Conservation (phyloP, 805 yeast genomes). For the Spathaspora boniae region DNA sequence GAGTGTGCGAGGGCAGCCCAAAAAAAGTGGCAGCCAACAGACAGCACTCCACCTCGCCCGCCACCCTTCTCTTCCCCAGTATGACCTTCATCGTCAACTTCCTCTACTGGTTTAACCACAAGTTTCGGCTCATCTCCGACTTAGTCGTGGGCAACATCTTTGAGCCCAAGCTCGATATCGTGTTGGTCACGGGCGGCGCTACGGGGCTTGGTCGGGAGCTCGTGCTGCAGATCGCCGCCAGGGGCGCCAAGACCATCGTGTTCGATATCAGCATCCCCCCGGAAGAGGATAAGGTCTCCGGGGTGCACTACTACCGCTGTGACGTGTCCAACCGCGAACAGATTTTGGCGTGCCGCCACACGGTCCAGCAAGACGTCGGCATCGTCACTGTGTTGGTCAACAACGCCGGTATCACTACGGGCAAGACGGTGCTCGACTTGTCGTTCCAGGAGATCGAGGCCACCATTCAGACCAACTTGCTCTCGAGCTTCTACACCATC, state of each 20-base stretch:
- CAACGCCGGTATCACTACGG: conserved; percentile 77
- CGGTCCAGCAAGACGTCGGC: conserved; percentile 51
- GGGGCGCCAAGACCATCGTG: conserved; percentile 55
- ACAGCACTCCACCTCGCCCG: too few species aligned
- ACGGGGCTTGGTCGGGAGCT: conserved; percentile 75
- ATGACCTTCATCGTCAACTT: conserved; percentile 3
- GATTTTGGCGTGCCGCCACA: conserved; percentile 37
- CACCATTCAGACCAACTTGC: conserved; percentile 63
- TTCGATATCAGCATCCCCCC: conserved; percentile 55
- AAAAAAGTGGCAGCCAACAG: too few species aligned
- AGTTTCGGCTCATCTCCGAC: conserved; percentile 30
- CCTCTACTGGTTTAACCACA: conserved; percentile 14
- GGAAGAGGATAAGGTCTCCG: conserved; percentile 25
- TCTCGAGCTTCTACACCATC: conserved; percentile 66
- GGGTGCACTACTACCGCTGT: conserved; percentile 58
- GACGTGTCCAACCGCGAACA: conserved; percentile 60
- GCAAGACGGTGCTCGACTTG: conserved; percentile 53
- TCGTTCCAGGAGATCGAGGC: conserved; percentile 56
- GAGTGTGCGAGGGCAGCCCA: too few species aligned
- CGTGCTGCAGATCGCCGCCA: conserved; percentile 40
- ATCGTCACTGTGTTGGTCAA: conserved; percentile 67
- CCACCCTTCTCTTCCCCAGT: not conserved
- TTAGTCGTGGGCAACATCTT: conserved; percentile 48
- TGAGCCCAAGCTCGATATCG: conserved; percentile 56
- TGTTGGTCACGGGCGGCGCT: conserved; percentile 80